Evolutionary conservation across 306 rosid genomes (phyloP).

Genomic region (Crotalaria pallida): DNA sequence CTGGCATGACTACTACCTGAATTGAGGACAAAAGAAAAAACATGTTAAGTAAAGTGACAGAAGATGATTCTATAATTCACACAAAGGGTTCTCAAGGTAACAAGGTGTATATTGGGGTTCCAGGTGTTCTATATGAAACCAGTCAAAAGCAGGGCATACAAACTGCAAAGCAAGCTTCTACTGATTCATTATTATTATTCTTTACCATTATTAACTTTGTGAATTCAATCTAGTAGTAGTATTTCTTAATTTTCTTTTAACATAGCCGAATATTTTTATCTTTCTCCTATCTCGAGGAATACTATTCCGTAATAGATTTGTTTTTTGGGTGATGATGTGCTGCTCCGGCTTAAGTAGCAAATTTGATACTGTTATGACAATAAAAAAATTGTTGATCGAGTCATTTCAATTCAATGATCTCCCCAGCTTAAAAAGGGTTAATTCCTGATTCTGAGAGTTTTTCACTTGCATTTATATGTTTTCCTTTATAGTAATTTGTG

Average conservation of each 20-base stretch:
- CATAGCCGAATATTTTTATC: background rate
- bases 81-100: slow-evolving; percentile 1
- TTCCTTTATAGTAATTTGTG: too few species aligned
- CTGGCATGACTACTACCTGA: background rate
- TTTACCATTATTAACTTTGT: background rate
- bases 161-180: background rate
- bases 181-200: background rate
- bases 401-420: too few species aligned
- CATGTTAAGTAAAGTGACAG: slow-evolving; percentile 5
- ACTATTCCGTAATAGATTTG: background rate
- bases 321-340: too few species aligned
- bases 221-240: background rate
- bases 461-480: too few species aligned
- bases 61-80: slow-evolving; percentile 5
- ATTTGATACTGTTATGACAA: too few species aligned
- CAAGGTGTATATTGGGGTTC: background rate
- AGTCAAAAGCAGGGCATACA: slow-evolving; percentile 9
- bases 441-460: too few species aligned
- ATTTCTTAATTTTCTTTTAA: background rate
- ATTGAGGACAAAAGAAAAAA: slow-evolving; percentile 3
- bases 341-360: too few species aligned
- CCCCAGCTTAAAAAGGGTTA: too few species aligned
- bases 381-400: too few species aligned
- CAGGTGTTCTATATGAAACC: background rate
- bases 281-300: background rate